phyloP scores from a whole-genome alignment of 441 rosid genomes.

The Heliophila coronopifolia region DNA sequence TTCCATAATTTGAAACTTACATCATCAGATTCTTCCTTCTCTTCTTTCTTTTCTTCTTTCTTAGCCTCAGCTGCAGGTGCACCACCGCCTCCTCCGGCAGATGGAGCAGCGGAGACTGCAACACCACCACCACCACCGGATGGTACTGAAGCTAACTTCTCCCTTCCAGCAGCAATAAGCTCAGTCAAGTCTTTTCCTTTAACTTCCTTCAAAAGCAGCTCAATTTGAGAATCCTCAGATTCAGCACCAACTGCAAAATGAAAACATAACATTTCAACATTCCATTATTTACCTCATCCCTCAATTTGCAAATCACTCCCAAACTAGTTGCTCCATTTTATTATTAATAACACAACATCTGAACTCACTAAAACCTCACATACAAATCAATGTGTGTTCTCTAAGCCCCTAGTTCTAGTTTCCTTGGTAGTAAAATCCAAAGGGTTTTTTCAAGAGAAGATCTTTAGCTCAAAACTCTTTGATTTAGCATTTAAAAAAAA shows the following conservation, averaged over 20 bases:
- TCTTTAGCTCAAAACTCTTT: too few relatives aligned
- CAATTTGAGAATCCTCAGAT: slow-evolving; percentile 50
- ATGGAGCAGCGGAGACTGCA: slow-evolving; percentile 34
- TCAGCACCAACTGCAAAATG: slow-evolving; percentile 65
- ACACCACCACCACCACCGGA: slow-evolving; percentile 51
- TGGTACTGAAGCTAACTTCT: slow-evolving; percentile 87
- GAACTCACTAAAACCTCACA: too few relatives aligned
- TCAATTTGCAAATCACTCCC: background rate
- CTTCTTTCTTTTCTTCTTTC: slow-evolving; percentile 83
- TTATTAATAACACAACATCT: too few relatives aligned
- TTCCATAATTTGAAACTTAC: slow-evolving; percentile 31
- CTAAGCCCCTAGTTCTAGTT: too few relatives aligned
- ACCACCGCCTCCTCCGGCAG: slow-evolving; percentile 38
- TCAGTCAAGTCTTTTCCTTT: slow-evolving; percentile 68
- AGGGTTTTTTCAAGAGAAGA: too few relatives aligned
- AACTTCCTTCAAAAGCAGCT: slow-evolving; percentile 57
- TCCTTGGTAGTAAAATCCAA: too few relatives aligned
- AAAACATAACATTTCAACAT: background rate
- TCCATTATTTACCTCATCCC: background rate
- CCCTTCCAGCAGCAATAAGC: slow-evolving; percentile 79
- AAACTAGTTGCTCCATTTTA: too few relatives aligned
- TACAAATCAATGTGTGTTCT: too few relatives aligned
- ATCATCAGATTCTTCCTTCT: slow-evolving; percentile 88
- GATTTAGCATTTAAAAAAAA: too few relatives aligned
- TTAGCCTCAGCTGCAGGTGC: slow-evolving; percentile 72